A percentile compares a stretch with the other conserved stretches of the same genome.
Conservation (phyloP, 371 early-diverging fungal genomes). For the Syncephalastrum racemosum region DNA sequence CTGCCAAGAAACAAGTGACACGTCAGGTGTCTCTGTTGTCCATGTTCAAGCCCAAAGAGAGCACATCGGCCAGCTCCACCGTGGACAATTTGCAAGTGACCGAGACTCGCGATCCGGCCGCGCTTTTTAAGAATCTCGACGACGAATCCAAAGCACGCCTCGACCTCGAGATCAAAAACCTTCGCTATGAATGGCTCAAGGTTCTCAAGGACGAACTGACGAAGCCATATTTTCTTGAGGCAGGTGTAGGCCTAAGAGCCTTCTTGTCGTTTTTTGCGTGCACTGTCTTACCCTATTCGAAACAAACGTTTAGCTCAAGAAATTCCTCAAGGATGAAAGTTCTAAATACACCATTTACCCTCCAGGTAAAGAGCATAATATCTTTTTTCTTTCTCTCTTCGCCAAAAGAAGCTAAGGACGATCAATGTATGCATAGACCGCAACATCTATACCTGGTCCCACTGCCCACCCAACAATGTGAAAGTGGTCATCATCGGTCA, state of each 20-base stretch:
- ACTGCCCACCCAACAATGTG: slow-evolving; percentile 61
- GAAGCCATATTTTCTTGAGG: slow-evolving; percentile 77
- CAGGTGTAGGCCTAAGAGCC: slow-evolving; percentile 22
- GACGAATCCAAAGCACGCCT: slow-evolving; percentile 56
- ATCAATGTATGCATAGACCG: slow-evolving; percentile 23
- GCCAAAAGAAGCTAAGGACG: neutral
- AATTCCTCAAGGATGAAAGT: slow-evolving; percentile 59
- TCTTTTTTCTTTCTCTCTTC: slow-evolving; percentile 2
- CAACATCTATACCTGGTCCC: slow-evolving; percentile 80
- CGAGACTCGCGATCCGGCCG: slow-evolving; percentile 7
- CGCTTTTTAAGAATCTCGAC: slow-evolving; percentile 23
- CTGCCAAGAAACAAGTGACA: slow-evolving; percentile 12
- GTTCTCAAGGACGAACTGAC: slow-evolving; percentile 68
- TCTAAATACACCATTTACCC: slow-evolving; percentile 69
- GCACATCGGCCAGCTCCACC: slow-evolving; percentile 6
- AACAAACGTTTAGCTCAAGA: slow-evolving; percentile 57
- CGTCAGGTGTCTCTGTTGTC: slow-evolving; percentile 28
- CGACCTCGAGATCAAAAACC: slow-evolving; percentile 68
- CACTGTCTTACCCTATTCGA: slow-evolving; percentile 2
- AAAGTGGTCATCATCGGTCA: slow-evolving; percentile 92
- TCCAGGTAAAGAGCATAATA: slow-evolving; percentile 42
- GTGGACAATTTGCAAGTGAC: slow-evolving; percentile 4
- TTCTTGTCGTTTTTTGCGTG: slow-evolving; percentile 1
- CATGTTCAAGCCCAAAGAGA: slow-evolving; percentile 34
- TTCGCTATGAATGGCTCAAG: slow-evolving; percentile 78